Evolutionary conservation across 768 basidiomycete genomes (phyloP).

Genomic region (Ephemerocybe angulata): DNA sequence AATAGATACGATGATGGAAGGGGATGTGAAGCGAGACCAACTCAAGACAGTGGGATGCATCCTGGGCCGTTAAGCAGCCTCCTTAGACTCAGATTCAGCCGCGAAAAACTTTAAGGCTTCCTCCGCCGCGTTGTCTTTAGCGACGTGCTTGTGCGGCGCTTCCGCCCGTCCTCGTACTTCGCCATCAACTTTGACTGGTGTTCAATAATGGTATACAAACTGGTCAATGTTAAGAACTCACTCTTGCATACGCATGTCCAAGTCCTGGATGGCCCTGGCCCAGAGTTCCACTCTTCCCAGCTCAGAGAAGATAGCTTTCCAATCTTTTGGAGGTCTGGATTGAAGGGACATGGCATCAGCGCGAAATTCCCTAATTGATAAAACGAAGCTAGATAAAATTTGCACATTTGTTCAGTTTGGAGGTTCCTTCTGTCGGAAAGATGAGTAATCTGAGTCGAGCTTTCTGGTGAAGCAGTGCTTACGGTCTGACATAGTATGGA

Average conservation of each 20-base stretch:
- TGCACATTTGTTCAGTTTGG: conserved; percentile 37
- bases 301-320: conserved; percentile 42
- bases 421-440: conserved; percentile 13
- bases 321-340: conserved; percentile 52
- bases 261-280: conserved; percentile 39
- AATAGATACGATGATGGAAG: no score
- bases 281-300: conserved; percentile 49
- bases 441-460: background rate
- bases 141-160: conserved; percentile 50
- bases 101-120: conserved; percentile 39
- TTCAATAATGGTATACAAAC: conserved; percentile 10
- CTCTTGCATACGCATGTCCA: conserved; percentile 65
- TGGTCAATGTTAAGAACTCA: conserved; percentile 21
- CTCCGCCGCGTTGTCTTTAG: conserved; percentile 45
- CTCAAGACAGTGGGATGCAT: background rate
- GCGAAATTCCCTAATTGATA: conserved; percentile 2
- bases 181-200: conserved; percentile 44
- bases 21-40: no score
- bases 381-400: background rate
- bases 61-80: background rate
- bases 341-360: conserved; percentile 4
- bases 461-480: conserved; percentile 15
- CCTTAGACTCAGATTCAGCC: background rate
- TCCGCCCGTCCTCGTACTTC: conserved; percentile 44
- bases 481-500: background rate